Evolutionary conservation across 2,329 filamentous ascomycete genomes (phyloP), one percentile per base, ranked within the genome.

Genomic region (Colletotrichum cordylinicola): DNA sequence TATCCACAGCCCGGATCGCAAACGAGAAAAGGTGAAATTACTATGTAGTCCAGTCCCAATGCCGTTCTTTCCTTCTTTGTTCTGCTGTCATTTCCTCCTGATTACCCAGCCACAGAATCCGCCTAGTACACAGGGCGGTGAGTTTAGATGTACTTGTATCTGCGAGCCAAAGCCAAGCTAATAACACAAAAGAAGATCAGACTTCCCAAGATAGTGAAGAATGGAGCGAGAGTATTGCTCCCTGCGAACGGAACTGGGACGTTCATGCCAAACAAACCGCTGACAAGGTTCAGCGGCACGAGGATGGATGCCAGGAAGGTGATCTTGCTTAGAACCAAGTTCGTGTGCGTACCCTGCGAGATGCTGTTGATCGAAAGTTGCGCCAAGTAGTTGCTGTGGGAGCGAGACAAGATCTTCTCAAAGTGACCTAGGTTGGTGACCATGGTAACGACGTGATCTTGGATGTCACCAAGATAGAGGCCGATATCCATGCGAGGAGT

Each of bases 371-470:
- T 96, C 52, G 94, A 96, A 77, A 98, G 92, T 82, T 98, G 97
- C 2, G 97, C 96, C 48, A 99, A 90, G 82, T 99, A 98, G 84
- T 98, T 99, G 88, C 94, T 95, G 87, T 99, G 97, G 3, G 95
- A 94, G 27, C 97, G 94, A 33, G 94, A 96, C 66, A 99, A 90
- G 90, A 99, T 98, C 89, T 98, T 98, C 84, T 99, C 97, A 80
- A 98, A 98, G 83, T 99, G 97, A 1, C 93, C 93, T 80, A 99
- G 86, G 85, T 98, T 99, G 79, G 95, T 97, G 91, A 98, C 98
- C 96, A 98, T 98, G 61, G 97, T 99, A 75, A 99, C 95, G 69
- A 99, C 96, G 90, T 99, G 97, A 86, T 99, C 97, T 85, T 99
- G 97, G 78, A 99, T 98, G 86, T 99, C 97, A 81, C 95, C 95